phyloP scores from a whole-genome alignment of 2,329 filamentous ascomycete genomes.

The Calonectria henricotiae region DNA sequence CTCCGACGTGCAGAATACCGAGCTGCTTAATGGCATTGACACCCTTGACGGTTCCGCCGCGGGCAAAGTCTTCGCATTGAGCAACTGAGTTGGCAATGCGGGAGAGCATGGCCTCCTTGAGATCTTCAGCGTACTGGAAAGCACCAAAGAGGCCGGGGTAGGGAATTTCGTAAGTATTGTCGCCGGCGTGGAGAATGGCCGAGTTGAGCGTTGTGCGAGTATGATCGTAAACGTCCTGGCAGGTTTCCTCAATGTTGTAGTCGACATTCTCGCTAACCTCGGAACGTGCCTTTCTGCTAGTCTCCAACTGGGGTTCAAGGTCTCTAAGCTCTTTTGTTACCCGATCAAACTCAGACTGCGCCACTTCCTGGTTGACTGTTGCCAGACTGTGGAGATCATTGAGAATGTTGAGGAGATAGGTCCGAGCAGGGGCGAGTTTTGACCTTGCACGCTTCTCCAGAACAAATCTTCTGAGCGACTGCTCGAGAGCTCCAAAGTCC shows the following conservation, averaged over 20 bases:
- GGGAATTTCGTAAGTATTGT: conserved; percentile 83
- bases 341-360: conserved; percentile 86
- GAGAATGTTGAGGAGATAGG: conserved; percentile 94
- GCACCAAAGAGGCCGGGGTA: conserved; percentile 90
- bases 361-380: conserved; percentile 89
- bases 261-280: conserved; percentile 89
- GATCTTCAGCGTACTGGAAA: conserved; percentile 93
- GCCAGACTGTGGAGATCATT: conserved; percentile 89
- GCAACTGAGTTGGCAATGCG: conserved; percentile 86
- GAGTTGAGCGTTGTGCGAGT: conserved; percentile 82
- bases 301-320: conserved; percentile 88
- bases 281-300: conserved; percentile 83
- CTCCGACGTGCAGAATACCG: conserved; percentile 89
- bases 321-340: conserved; percentile 86
- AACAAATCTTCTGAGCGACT: conserved; percentile 91
- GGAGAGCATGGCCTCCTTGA: conserved; percentile 92
- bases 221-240: conserved; percentile 87
- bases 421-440: conserved; percentile 95
- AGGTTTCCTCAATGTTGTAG: conserved; percentile 86
- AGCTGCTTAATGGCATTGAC: conserved; percentile 92
- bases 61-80: conserved; percentile 89
- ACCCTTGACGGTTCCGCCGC: conserved; percentile 82
- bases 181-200: conserved; percentile 85
- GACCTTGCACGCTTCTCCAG: conserved; percentile 95
- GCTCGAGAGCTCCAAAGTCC: conserved; percentile 92